Evolutionary conservation across 495 filamentous ascomycete genomes (phyloP), one percentile per base, ranked within the genome.

Genomic region (Penicillium alfredii): DNA sequence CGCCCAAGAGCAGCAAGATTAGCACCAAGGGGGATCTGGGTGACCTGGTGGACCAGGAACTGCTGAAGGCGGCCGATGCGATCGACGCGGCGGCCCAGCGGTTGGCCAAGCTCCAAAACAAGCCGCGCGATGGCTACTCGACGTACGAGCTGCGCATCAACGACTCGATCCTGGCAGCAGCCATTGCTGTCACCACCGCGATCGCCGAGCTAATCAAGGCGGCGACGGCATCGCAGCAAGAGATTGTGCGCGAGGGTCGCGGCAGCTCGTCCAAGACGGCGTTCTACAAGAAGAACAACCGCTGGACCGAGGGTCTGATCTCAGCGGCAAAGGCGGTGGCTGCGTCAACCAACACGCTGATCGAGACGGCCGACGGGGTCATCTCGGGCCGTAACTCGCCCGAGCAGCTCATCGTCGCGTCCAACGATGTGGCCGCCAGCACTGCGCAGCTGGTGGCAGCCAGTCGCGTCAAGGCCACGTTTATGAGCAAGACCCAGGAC

Each of bases 211-310:
- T 98, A 33, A 95, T 98, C 74, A 90, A 92, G 64, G 93, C 92
- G 5, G 92, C 92, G 41, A 96, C 93, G 2, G 80, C 75, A 22
- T 89, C 88, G 2, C 92, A 98, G 56, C 82, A 94, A 56, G 92
- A 98, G 63, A 98, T 98, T 53, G 92, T 98, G n/a, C 80, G 87
- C 28, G 86, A 94, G 54, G 92, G 92, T 10, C 81, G 86, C 8
- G 92, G 92, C 35, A 83, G 78, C 36, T 84, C 86, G 23, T 92
- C 88, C 24, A 74, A 78, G 15, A 89, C 90, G n/a, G 86, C 88
- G 22, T 98, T 97, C 71, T 98, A 98, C 80, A 98, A 98, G 76
- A 94, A 94, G 69, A 93, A 96, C 72, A 86, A 86, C 49, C 80
- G 92, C 25, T 98, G 92, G 92, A 97, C 92, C 0, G 93, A 98